Conservation (phyloP, 108 stramenopile genomes). For the Fragilaria crotonensis region DNA sequence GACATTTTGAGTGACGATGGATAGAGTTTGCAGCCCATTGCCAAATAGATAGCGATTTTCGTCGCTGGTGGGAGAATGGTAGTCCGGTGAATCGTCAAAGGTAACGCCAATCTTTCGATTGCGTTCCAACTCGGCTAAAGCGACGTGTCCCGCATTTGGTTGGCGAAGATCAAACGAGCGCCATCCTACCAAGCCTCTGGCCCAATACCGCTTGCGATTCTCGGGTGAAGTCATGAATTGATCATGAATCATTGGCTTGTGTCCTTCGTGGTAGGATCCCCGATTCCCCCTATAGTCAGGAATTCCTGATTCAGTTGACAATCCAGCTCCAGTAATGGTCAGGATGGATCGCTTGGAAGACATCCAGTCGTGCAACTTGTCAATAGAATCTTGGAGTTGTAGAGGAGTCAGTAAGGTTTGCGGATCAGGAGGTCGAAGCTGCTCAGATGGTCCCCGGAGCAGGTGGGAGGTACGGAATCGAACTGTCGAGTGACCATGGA, state of each 20-base stretch:
- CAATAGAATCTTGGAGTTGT: constrained; percentile 6
- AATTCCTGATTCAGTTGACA: constrained; percentile 94
- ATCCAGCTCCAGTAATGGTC: constrained; percentile 89
- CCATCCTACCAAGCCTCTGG: constrained; percentile 87
- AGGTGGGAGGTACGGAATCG: too few relatives aligned
- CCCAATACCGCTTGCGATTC: constrained; percentile 92
- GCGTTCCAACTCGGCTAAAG: constrained; percentile 78
- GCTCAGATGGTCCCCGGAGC: background rate
- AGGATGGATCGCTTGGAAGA: constrained; percentile 40
- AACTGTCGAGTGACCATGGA: too few relatives aligned
- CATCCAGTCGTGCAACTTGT: constrained; percentile 39
- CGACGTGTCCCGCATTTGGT: constrained; percentile 83
- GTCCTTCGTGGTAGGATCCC: constrained; percentile 90
- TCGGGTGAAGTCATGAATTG: constrained; percentile 73
- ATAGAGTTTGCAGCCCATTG: constrained; percentile 16
- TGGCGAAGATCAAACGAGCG: constrained; percentile 53
- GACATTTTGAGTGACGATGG: constrained; percentile 95
- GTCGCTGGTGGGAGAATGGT: constrained; percentile 6
- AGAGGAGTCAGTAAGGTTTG: constrained; percentile 7
- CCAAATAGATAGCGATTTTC: constrained; percentile 1
- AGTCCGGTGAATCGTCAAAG: constrained; percentile 35
- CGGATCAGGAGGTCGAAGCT: constrained; percentile 16
- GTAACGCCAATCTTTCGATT: constrained; percentile 53
- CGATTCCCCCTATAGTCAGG: constrained; percentile 94
- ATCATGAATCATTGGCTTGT: constrained; percentile 95